Evolutionary conservation across 1,284 basidiomycete species (phyloP).

Genomic region (Marasmius tenuissimus): DNA sequence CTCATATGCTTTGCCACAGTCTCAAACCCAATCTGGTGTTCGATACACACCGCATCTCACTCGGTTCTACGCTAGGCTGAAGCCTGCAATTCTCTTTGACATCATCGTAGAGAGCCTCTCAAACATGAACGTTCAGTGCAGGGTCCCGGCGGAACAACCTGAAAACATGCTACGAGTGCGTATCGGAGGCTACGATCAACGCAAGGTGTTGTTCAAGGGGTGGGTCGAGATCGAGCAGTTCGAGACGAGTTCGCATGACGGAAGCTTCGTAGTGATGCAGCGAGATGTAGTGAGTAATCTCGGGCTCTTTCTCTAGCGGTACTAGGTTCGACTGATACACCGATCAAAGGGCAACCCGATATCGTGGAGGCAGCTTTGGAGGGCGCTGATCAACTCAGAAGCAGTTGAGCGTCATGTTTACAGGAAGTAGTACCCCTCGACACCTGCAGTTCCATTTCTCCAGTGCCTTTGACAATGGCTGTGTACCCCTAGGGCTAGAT

Average conservation of each 20-base stretch:
- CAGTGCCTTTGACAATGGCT: too few relatives aligned
- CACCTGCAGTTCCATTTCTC: too few relatives aligned
- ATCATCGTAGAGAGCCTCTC: slow-evolving; percentile 54
- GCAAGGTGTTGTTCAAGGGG: slow-evolving; percentile 65
- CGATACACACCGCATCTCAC: slow-evolving; percentile 74
- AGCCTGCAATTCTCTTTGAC: slow-evolving; percentile 49
- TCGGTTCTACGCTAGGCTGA: slow-evolving; percentile 67
- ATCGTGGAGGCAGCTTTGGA: slow-evolving; percentile 75
- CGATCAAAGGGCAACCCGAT: slow-evolving; percentile 64
- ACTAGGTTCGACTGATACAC: slow-evolving; percentile 3
- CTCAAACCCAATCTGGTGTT: slow-evolving; percentile 70
- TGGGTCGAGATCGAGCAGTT: slow-evolving; percentile 69
- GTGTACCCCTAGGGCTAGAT: neutral
- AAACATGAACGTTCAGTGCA: slow-evolving; percentile 50
- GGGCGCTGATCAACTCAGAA: slow-evolving; percentile 49
- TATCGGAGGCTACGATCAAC: slow-evolving; percentile 62
- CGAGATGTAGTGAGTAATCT: slow-evolving; percentile 53
- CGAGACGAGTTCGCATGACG: slow-evolving; percentile 39
- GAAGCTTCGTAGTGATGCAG: slow-evolving; percentile 67
- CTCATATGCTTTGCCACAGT: slow-evolving; percentile 36
- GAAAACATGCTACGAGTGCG: slow-evolving; percentile 41
- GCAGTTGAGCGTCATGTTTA: slow-evolving; percentile 60
- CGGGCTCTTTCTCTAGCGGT: neutral
- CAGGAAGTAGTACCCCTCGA: slow-evolving; percentile 28
- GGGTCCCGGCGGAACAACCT: slow-evolving; percentile 27